Evolutionary conservation across 139 green algal species (phyloP).

Genomic region (Micractinium sp.): DNA sequence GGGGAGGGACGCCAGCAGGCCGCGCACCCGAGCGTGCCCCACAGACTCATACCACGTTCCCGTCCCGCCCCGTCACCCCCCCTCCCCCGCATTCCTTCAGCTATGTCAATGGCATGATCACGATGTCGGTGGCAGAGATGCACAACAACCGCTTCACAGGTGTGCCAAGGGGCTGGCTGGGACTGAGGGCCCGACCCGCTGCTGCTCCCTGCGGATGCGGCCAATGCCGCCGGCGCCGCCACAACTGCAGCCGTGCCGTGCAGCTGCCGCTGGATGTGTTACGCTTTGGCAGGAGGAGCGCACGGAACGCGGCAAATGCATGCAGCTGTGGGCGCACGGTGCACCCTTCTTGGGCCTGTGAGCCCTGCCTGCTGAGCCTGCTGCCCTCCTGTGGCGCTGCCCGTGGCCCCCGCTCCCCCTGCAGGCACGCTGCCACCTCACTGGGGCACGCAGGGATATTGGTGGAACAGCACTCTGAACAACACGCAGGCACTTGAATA

Average conservation of each 20-base stretch:
- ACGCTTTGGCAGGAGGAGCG: neutral
- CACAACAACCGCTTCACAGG: slow-evolving; percentile 37
- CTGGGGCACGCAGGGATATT: slow-evolving; percentile 36
- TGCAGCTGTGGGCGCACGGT: neutral
- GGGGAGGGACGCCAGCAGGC: no score
- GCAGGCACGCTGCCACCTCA: slow-evolving; percentile 36
- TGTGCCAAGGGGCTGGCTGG: neutral
- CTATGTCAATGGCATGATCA: slow-evolving; percentile 38
- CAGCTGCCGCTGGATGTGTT: no score
- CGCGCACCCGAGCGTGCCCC: no score
- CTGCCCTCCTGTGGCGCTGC: neutral
- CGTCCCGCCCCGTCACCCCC: no score
- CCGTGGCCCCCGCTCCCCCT: neutral
- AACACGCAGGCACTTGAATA: slow-evolving; percentile 17
- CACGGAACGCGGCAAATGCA: neutral
- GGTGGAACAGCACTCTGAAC: neutral
- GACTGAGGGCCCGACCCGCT: no score
- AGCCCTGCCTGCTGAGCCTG: neutral
- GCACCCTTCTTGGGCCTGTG: neutral
- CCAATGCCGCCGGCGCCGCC: no score
- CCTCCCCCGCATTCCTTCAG: no score
- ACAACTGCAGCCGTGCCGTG: no score
- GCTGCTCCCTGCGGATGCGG: no score
- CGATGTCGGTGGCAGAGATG: slow-evolving; percentile 22
- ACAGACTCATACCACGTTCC: no score